Evolutionary conservation across 1,284 basidiomycete genomes (phyloP).

Genomic region (Sanghuangporus weigelae): DNA sequence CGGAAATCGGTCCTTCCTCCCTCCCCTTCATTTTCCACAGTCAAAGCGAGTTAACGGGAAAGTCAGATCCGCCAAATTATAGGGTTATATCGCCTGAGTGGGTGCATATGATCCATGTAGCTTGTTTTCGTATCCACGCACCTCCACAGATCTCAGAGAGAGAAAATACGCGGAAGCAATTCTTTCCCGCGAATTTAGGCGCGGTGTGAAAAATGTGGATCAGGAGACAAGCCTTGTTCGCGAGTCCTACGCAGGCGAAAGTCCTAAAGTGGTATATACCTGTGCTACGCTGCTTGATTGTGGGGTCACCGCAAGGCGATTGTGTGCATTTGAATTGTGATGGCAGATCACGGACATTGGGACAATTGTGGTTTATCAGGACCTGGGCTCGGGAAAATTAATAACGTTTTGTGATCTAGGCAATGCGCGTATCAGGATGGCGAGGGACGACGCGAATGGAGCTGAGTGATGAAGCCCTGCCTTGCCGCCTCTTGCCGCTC

Average conservation of each 20-base stretch:
- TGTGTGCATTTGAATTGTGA: background rate
- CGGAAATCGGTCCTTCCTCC: background rate
- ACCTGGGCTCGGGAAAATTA: background rate
- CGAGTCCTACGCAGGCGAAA: background rate
- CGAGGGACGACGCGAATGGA: no score
- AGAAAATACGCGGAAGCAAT: background rate
- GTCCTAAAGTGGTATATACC: background rate
- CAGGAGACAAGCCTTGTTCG: background rate
- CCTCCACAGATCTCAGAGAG: background rate
- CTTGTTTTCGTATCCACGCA: background rate
- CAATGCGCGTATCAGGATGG: background rate
- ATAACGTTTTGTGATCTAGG: background rate
- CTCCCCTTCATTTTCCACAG: background rate
- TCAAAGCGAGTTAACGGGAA: background rate
- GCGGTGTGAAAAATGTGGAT: background rate
- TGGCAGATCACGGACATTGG: background rate
- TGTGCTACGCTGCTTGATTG: background rate
- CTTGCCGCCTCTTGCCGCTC: no score
- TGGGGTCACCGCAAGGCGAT: background rate
- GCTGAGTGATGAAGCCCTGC: no score
- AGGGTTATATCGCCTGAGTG: background rate
- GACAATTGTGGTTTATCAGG: background rate
- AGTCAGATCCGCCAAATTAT: background rate
- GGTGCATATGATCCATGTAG: background rate
- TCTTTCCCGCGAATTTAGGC: background rate